Percentiles rank a stretch among this genome's conserved stretches.
These are phyloP conservation scores for Antitrichia curtipendula DNA, from an alignment of 225 moss, liverwort and hornwort genomes.

Conservation along the genomic window DNA sequence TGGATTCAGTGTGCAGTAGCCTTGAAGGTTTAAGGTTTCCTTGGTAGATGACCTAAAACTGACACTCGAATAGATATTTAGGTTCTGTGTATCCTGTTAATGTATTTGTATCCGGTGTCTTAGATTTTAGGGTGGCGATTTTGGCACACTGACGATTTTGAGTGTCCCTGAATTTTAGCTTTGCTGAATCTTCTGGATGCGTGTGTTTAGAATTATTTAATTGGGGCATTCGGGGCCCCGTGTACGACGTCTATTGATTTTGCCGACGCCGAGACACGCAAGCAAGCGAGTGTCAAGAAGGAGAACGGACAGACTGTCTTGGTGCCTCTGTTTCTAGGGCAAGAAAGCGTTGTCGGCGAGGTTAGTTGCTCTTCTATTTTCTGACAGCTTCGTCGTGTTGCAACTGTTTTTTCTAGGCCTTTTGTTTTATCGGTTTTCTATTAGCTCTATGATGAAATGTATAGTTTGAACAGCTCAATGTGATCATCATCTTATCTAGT, in stretches of 20 bases:
- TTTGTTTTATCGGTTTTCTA: background rate
- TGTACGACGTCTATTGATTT: constrained; percentile 73
- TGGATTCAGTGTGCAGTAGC: background rate
- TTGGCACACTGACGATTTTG: background rate
- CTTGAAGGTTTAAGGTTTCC: background rate
- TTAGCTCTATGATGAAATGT: background rate
- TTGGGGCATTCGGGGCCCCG: constrained; percentile 75
- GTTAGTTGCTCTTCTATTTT: constrained; percentile 4
- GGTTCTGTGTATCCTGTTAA: background rate
- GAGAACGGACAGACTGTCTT: constrained; percentile 76
- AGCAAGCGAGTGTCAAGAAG: constrained; percentile 89
- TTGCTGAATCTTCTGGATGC: background rate
- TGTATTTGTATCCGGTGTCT: background rate
- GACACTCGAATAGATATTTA: background rate
- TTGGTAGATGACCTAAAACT: background rate
- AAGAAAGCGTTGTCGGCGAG: constrained; percentile 94
- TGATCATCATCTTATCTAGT: background rate
- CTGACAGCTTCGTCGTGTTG: background rate
- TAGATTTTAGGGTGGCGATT: background rate
- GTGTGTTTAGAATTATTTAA: constrained; percentile 52
- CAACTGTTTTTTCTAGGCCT: background rate
- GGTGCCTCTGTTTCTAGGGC: constrained; percentile 80
- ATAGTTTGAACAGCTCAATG: background rate
- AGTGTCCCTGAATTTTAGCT: no score
- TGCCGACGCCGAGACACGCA: constrained; percentile 69